Percentiles rank a stretch among this genome's conserved stretches.
Evolutionary conservation across 2,329 filamentous ascomycete genomes (phyloP).

Genomic region (Fusarium nematophilum): DNA sequence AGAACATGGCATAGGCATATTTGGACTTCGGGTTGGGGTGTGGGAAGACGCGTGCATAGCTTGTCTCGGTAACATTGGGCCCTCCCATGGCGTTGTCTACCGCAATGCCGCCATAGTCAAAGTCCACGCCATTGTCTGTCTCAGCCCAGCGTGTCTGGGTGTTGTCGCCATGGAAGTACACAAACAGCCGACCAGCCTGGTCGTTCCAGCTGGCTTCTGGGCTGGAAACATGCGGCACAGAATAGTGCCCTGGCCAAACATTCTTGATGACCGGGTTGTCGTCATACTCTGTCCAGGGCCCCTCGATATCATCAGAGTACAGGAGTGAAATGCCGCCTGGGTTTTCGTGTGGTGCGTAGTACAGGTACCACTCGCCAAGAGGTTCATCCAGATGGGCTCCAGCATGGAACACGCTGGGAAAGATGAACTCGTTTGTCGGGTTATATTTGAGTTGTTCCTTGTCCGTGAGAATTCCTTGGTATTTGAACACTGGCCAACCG

Average conservation of each 20-base stretch:
- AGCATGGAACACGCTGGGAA: constrained; percentile 41
- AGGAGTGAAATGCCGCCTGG: constrained; percentile 39
- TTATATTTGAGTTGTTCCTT: constrained; percentile 38
- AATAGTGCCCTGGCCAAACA: constrained; percentile 20
- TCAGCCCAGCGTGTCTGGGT: constrained; percentile 20
- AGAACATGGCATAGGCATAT: constrained; percentile 43
- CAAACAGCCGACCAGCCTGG: constrained; percentile 1
- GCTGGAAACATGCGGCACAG: constrained; percentile 28
- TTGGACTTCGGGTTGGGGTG: constrained; percentile 35
- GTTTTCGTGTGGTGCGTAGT: constrained; percentile 44
- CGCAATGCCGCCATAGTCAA: constrained; percentile 28
- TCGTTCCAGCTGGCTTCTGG: constrained; percentile 26
- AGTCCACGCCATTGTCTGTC: constrained; percentile 14
- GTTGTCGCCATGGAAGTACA: constrained; percentile 31
- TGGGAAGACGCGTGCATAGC: constrained; percentile 41
- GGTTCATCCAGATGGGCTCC: constrained; percentile 29
- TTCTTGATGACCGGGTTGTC: constrained; percentile 22
- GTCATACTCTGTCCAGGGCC: constrained; percentile 19
- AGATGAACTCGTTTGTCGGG: constrained; percentile 43
- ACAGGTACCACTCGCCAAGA: constrained; percentile 41
- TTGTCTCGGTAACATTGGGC: constrained; percentile 37
- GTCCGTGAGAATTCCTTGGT: constrained; percentile 37
- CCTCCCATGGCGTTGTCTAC: constrained; percentile 40
- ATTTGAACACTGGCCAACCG: constrained; percentile 37
- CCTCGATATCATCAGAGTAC: constrained; percentile 33